Conservation (phyloP, 2,329 filamentous ascomycete genomes). For the Rhytidhysteron rufulum region DNA sequence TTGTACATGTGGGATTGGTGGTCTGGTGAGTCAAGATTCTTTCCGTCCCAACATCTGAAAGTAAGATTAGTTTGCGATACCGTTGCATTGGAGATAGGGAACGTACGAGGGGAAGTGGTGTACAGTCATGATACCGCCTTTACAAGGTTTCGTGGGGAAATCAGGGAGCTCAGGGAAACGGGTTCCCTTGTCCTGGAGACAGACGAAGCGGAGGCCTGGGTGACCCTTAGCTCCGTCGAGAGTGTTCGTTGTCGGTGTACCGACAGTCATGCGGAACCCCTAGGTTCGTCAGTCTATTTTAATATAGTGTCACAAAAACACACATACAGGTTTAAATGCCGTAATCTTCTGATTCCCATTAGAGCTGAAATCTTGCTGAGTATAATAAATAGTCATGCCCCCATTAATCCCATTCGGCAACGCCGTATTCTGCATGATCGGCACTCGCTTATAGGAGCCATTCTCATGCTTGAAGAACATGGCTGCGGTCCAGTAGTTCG, state of each 20-base stretch:
- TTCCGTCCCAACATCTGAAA: slow-evolving; percentile 64
- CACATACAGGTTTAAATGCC: slow-evolving; percentile 15
- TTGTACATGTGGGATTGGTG: slow-evolving; percentile 23
- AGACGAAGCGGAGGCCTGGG: slow-evolving; percentile 23
- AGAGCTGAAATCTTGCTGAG: slow-evolving; percentile 34
- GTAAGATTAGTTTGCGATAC: too few relatives aligned
- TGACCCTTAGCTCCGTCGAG: slow-evolving; percentile 15
- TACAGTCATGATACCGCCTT: slow-evolving; percentile 24
- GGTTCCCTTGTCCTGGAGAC: slow-evolving; percentile 23
- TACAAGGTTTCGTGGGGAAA: slow-evolving; percentile 23
- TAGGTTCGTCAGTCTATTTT: slow-evolving; percentile 7
- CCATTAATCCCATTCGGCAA: slow-evolving; percentile 22
- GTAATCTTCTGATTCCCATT: slow-evolving; percentile 27
- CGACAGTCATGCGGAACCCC: slow-evolving; percentile 31
- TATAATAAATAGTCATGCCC: slow-evolving; percentile 30
- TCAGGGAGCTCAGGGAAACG: slow-evolving; percentile 19
- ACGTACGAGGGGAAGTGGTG: slow-evolving; percentile 22
- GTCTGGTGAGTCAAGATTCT: too few relatives aligned
- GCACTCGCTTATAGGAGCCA: slow-evolving; percentile 25
- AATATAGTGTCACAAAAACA: not conserved
- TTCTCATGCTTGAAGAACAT: slow-evolving; percentile 28
- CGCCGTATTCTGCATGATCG: slow-evolving; percentile 23
- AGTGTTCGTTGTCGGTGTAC: slow-evolving; percentile 25
- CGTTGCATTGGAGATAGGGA: too few relatives aligned
- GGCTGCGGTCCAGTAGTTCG: slow-evolving; percentile 17